phyloP scores from a whole-genome alignment of 352 stramenopile species.

The Aphanomyces stellatus region DNA sequence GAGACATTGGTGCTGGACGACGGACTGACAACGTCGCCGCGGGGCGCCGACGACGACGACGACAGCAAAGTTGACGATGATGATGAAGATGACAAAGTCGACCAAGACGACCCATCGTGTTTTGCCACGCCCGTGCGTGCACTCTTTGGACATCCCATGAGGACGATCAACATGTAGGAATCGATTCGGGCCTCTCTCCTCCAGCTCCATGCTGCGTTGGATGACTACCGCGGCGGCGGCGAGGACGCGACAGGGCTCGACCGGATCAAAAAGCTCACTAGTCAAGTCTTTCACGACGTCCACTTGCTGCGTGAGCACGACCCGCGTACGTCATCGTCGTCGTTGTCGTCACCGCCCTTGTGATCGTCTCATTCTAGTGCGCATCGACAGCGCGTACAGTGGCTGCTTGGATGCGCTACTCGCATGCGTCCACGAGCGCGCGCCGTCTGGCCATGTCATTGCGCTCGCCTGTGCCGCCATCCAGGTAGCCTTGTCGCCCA shows the following conservation, averaged over 20 bases:
- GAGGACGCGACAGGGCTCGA: neutral
- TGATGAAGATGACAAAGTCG: neutral
- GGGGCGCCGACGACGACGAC: neutral
- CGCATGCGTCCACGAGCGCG: neutral
- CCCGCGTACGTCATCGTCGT: neutral
- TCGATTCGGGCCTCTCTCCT: neutral
- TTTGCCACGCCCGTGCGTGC: neutral
- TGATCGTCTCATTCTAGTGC: too few relatives aligned
- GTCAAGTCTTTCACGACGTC: constrained; percentile 8
- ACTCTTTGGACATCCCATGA: neutral
- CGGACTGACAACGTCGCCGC: neutral
- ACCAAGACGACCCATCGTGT: neutral
- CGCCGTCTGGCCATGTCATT: neutral
- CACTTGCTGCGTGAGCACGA: neutral
- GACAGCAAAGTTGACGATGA: neutral
- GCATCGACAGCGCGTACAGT: neutral
- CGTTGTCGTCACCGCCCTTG: neutral
- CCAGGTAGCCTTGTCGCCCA: neutral
- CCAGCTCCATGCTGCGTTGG: neutral
- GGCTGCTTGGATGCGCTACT: constrained; percentile 3
- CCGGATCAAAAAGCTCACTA: neutral
- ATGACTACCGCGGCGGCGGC: neutral
- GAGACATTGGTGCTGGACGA: neutral
- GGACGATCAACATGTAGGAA: neutral
- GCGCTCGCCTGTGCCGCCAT: neutral